Base-by-base conservation (phyloP, 1,139 yeast genomes). In the Debaryomycetaceae sp. region DNA sequence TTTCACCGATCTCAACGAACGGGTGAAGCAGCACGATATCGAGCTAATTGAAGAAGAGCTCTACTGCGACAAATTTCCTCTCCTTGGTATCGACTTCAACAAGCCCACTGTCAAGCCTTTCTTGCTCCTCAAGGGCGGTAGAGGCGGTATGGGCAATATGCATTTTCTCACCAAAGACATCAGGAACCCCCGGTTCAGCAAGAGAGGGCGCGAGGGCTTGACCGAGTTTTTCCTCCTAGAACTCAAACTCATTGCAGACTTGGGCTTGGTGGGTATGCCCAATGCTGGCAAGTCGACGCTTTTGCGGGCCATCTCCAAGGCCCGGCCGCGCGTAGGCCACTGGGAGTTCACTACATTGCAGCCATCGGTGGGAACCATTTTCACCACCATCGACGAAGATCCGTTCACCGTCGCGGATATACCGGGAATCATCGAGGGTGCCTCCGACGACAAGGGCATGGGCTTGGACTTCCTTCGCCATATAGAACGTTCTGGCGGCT, bases 311-410 rank as follows among this genome's bases (percentile, higher is more conserved):
- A 89, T 93, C 20, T 88, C 97, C 0, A 78, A 81, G 46, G 98
- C 99, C 0, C 75, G 85, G 47, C 98, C 99, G 1, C 72, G 90
- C 47, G 89, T 93, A 9, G 99, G 98, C 0, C 95, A 90, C 62
- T 93, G 98, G 97, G 96, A 87, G 59, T 93, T 93, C 60, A 93
- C 99, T 0, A 93, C 99, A 1, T 68, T 93, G 45, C 89, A 84
- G 52, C 99, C 99, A 0, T 85, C 93, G 0, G 81, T 93, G 39
- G 99, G 99, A 2, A 91, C 97, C 0, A 87, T 93, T 17, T 74
- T 76, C 42, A 66, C 83, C 34, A 78, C 85, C 1, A 77, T 85
- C 5, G 88, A 85, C 49, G 77, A 78, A 49, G 81, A 79, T 7
- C 85, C 89, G 1, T 90, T 91, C 60, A 88, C 97, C 0, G 98